These are phyloP conservation scores for Oryza glumipatula DNA, from an alignment of 176 grass and related monocot genomes.

Conservation along the genomic window DNA sequence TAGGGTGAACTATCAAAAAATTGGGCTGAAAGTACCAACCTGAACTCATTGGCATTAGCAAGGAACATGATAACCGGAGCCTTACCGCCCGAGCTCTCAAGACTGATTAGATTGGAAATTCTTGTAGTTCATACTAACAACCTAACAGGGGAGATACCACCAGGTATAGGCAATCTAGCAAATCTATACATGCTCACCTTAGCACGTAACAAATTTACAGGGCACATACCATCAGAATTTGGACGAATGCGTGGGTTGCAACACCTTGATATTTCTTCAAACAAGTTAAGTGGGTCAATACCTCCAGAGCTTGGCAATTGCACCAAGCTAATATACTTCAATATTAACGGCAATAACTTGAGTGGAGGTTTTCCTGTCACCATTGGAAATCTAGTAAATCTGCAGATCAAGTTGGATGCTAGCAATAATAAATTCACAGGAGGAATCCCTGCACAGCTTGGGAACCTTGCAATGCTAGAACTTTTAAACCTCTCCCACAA, in stretches of 20 bases:
- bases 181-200: slow-evolving; percentile 2
- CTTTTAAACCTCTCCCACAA: slow-evolving; percentile 53
- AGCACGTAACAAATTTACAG: background rate
- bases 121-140: background rate
- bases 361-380: slow-evolving; percentile 21
- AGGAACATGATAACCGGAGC: background rate
- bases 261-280: slow-evolving; percentile 22
- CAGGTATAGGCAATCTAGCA: background rate
- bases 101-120: background rate
- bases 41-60: background rate
- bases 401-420: slow-evolving; percentile 34
- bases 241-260: background rate
- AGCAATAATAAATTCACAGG: slow-evolving; percentile 40
- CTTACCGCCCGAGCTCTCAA: background rate
- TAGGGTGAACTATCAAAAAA: background rate
- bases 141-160: slow-evolving; percentile 9
- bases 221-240: background rate
- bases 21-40: slow-evolving; percentile 18
- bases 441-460: background rate
- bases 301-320: background rate
- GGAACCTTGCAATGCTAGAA: slow-evolving; percentile 20
- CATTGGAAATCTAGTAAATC: slow-evolving; percentile 26
- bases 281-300: slow-evolving; percentile 17
- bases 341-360: slow-evolving; percentile 20
- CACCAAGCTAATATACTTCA: background rate